These are phyloP conservation scores for Prunus davidiana DNA, from an alignment of 306 rosid species.

Conservation along the genomic window DNA sequence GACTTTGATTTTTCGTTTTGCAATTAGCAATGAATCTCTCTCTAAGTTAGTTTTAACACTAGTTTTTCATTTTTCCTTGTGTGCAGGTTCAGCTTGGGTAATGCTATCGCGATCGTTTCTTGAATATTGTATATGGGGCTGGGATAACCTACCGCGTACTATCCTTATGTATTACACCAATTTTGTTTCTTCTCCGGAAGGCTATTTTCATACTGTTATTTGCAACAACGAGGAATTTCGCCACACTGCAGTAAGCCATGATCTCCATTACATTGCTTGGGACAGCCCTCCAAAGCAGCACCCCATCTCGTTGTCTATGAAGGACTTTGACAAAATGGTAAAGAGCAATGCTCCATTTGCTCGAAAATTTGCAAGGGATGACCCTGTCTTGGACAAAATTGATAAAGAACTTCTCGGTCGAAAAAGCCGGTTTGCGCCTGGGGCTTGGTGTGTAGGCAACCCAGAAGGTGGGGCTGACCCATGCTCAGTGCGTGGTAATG, in stretches of 20 bases:
- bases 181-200: conserved; percentile 89
- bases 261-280: conserved; percentile 99
- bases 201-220: conserved; percentile 85
- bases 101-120: conserved; percentile 73
- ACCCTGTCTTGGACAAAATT: conserved; percentile 77
- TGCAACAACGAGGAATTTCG: conserved; percentile 69
- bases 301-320: conserved; percentile 63
- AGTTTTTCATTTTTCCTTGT: conserved; percentile 3
- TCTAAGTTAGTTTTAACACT: neutral
- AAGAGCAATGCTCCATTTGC: conserved; percentile 86
- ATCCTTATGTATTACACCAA: conserved; percentile 86
- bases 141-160: conserved; percentile 95
- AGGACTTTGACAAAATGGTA: conserved; percentile 81
- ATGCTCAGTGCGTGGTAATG: conserved; percentile 67
- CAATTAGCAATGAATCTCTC: neutral
- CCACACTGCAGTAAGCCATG: conserved; percentile 71
- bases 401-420: conserved; percentile 83
- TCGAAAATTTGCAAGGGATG: conserved; percentile 76
- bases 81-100: conserved; percentile 95
- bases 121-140: conserved; percentile 95
- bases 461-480: conserved; percentile 68
- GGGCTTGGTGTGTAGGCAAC: conserved; percentile 84
- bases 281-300: conserved; percentile 99
- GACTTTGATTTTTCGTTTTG: neutral
- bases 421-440: conserved; percentile 59